Evolutionary conservation across 2,329 filamentous ascomycete genomes (phyloP).

Genomic region (Exophiala calicioides): DNA sequence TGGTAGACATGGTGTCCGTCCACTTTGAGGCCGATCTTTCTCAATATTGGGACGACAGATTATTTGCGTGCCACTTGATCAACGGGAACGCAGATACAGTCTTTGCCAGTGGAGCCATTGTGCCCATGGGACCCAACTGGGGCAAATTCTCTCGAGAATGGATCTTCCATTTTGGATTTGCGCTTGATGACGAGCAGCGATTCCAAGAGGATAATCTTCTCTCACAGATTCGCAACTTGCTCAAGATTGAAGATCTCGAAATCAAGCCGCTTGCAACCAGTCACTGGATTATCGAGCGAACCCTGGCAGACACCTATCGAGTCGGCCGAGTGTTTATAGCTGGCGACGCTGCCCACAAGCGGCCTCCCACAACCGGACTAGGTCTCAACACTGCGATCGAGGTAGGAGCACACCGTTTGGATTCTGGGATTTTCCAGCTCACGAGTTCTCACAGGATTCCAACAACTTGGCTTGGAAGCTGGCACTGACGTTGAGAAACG

Average conservation of each 20-base stretch:
- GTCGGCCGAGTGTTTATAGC: constrained; percentile 37
- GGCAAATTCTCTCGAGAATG: constrained; percentile 36
- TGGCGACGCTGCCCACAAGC: constrained; percentile 37
- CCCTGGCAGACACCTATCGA: constrained; percentile 32
- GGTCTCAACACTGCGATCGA: constrained; percentile 32
- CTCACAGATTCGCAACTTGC: constrained; percentile 30
- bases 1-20: constrained; percentile 35
- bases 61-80: constrained; percentile 21
- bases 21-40: constrained; percentile 33
- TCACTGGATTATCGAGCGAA: constrained; percentile 31
- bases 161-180: constrained; percentile 35
- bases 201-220: constrained; percentile 31
- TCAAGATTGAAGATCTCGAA: constrained; percentile 33
- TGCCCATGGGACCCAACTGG: constrained; percentile 31
- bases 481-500: constrained; percentile 35
- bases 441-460: too few species aligned
- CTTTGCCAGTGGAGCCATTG: constrained; percentile 23
- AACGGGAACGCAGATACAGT: constrained; percentile 18
- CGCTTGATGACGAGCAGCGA: constrained; percentile 27
- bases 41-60: constrained; percentile 30
- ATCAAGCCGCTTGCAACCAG: constrained; percentile 32
- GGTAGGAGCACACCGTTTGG: too few species aligned
- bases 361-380: constrained; percentile 36
- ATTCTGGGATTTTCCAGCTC: too few species aligned
- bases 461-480: constrained; percentile 50